These are phyloP conservation scores for Chlorella vulgaris DNA, from an alignment of 139 green algal species.

Conservation along the genomic window DNA sequence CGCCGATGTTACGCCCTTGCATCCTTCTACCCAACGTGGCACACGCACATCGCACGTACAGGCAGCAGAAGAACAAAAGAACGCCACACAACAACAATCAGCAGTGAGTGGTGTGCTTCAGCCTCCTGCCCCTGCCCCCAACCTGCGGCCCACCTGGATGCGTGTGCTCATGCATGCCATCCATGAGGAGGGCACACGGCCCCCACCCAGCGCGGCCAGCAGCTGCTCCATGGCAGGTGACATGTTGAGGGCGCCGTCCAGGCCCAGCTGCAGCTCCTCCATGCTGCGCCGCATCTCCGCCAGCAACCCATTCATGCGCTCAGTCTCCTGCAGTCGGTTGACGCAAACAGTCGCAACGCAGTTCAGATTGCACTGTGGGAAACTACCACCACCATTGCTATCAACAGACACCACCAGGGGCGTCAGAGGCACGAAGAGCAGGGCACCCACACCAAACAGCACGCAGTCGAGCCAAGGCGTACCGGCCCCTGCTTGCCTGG, in stretches of 20 bases:
- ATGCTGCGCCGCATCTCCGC: slow-evolving; percentile 80
- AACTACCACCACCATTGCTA: too few relatives aligned
- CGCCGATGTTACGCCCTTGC: too few relatives aligned
- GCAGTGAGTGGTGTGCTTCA: too few relatives aligned
- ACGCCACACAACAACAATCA: too few relatives aligned
- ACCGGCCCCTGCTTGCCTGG: slow-evolving; percentile 63
- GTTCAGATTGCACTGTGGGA: background rate
- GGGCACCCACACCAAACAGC: too few relatives aligned
- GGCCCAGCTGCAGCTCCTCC: slow-evolving; percentile 87
- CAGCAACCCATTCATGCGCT: slow-evolving; percentile 90
- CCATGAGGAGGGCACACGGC: slow-evolving; percentile 66
- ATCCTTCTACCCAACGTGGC: too few relatives aligned
- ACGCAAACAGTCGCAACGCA: background rate
- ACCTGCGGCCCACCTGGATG: slow-evolving; percentile 74
- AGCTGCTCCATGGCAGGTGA: slow-evolving; percentile 74
- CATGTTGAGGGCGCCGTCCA: slow-evolving; percentile 93
- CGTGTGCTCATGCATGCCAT: slow-evolving; percentile 84
- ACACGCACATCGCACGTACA: too few relatives aligned
- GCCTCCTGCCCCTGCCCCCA: too few relatives aligned
- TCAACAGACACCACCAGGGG: too few relatives aligned
- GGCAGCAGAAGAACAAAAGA: too few relatives aligned
- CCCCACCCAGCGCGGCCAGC: background rate
- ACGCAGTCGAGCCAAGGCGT: too few relatives aligned
- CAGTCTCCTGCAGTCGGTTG: slow-evolving; percentile 65
- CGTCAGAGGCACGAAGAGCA: too few relatives aligned